Base-by-base conservation (phyloP, 192 early-diverging fungal species). In the Backusella luteola region DNA sequence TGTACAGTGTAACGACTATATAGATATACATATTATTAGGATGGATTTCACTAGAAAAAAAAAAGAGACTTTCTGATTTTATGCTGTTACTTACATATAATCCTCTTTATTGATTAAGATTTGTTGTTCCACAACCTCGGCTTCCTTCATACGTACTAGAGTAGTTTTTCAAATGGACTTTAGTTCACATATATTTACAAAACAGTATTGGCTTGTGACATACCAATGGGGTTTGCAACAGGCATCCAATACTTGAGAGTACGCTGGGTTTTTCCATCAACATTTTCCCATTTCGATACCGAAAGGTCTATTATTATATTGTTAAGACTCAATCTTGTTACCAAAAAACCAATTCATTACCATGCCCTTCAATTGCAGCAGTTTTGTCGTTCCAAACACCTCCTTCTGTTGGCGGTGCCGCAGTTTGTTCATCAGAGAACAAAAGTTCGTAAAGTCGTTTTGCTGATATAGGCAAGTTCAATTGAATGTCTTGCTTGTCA, bases 181-280 rank as follows among this genome's bases (percentile, higher is more conserved):
- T 32, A 32, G 32, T 32, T 32, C 32, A 32, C 32, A 32, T 32
- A 32, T 32, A 73, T 34, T n/a, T 34, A 49, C 4, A 46, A 17
- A 68, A 46, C 15, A 4, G 11, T 66, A 15, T 21, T 8, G 34
- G 7, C 17, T 21, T 70, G 26, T 68, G 56, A 69, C 76, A 35
- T 79, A 89, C 88, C 84, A 84, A 93, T 89, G 11, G 93, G 90
- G 69, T 94, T 92, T 53, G 89, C 90, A 63, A 94, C 85, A 1
- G 90, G 89, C 87, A 93, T 92, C 34, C 84, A 82, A 68, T 85
- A 93, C 34, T 89, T 90, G 6, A 91, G 77, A 0, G 83, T 84
- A 46, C 91, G 85, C 34, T 79, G 66, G 15, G 44, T 42, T 14
- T 77, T 68, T 59, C 46, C 66, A 42, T 77, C 82, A 29, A 26